Evolutionary conservation across 2,329 filamentous ascomycete species (phyloP), one percentile per base, ranked within the genome.

Genomic region (Fusarium sp.): DNA sequence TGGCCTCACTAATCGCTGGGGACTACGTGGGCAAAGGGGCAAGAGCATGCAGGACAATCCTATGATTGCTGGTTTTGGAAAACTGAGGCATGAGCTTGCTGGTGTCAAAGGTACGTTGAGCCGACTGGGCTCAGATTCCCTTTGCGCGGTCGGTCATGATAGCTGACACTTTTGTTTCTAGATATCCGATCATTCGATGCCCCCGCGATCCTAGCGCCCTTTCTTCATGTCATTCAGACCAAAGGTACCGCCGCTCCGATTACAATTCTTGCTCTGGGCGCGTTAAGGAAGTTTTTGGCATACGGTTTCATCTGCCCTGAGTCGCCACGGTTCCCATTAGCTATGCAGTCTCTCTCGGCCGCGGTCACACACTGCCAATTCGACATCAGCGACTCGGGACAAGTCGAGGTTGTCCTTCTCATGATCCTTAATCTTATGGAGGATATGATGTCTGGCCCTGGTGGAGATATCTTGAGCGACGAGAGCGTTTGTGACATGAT

Each of bases 401-500:
- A 97, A 65, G 96, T 98, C 76, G 96, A 99, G 80, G 94, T 98
- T 54, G 97, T 99, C 15, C 86, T 98, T 56, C 84, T 98, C 58
- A 92, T 97, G 82, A 98, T 99, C 74, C 81, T 99, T 63, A 96
- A 97, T 77, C 87, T 99, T 46, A 99, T 99, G 96, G 96, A 99
- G 80, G 93, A 94, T 75, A 98, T 99, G 92, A 91, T 99, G 74
- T 97, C 95, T 17, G 93, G 96, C 1, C 93, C 95, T 0, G 94
- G 95, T 31, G 96, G 96, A 38, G 92, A 97, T 71, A 89, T 98
- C 13, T 84, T 99, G n/a, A 97, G 95, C 61, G 96, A 99, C 75
- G 95, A 98, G 82, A 98, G 95, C 77, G 94, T 99, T 13, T 99
- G 97, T 78, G 94, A 98, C 78, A 98, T 99, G 94, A 98, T 99